Base-by-base conservation (phyloP, 805 yeast genomes). In the Metschnikowia kunwiensis region DNA sequence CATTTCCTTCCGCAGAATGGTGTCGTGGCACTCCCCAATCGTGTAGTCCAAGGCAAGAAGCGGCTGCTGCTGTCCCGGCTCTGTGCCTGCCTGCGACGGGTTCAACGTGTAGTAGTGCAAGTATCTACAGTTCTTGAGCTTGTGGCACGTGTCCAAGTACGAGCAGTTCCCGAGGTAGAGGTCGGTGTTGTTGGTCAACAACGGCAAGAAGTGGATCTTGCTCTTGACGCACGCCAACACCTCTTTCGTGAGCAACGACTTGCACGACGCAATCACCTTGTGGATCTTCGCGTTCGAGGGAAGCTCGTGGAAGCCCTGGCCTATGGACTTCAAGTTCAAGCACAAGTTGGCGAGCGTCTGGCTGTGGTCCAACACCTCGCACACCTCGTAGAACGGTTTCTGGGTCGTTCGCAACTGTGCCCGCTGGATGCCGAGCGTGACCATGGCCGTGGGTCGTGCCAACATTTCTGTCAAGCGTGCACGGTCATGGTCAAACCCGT, bases 61-160 rank as follows among this genome's bases (percentile, higher is more conserved):
- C 2, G 34, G 25, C 15, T 33, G 30, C 7, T 17, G 24, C 7
- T 24, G 21, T 8, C 24, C 14, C 2, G 33, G 22, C 12, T 38
- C 41, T 3, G 34, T 22, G n/a, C 21, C 28, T 7, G 30, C 31
- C 20, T 25, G 32, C 5, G 43, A 28, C 6, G 82, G 82, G 51
- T 61, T 50, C 36, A 76, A 53, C 19, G 76, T 73, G 30, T 71
- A 63, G 55, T 89, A 89, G 60, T 89, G 97, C 24, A 86, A 69
- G 54, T 84, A 89, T 16, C 93, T 68, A 58, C 97, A 89, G 7
- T 78, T 67, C 42, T 76, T 77, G 56, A 86, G 73, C 59, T 87
- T 87, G 62, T 86, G 96, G 55, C 97, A 89, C 1, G 97, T 88
- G 55, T 89, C 97, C 41, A 89, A 69, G 55, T 89, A 89, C 7